Base-by-base conservation (phyloP, 2,329 filamentous ascomycete species). In the Eutypa lata region DNA sequence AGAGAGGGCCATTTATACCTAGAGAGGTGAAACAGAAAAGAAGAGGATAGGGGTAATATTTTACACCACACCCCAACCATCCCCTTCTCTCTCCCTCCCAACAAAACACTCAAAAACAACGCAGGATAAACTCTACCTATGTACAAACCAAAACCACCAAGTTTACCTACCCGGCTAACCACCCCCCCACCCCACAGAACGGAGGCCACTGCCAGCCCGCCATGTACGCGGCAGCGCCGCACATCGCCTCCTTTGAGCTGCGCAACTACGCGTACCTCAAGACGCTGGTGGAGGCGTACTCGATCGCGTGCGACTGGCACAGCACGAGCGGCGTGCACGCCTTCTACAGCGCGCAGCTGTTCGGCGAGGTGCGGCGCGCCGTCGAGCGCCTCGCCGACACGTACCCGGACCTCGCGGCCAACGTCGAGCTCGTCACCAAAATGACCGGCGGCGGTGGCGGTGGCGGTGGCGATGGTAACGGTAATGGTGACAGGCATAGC, bases 191-290 rank as follows among this genome's bases (percentile, higher is more conserved):
- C 26, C 26, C 10, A 31, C 55, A 86, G 80, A 87, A 87, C 64
- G 85, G 84, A 50, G 85, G 85, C 6, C 89, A 93, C 65, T 92
- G 89, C 68, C 88, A 91, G 60, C 88, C 90, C 1, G 70, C 84
- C 28, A 74, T 90, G 48, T 91, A 89, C 71, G 73, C 76, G 18
- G 74, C 79, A 19, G 68, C 73, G n/a, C 75, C 83, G 22, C 77
- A 83, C 42, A 78, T 91, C 38, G 84, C 83, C 1, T 77, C 76
- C 21, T 94, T 93, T 71, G 89, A 93, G 71, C 76, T 91, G 24
- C 78, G 77, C 33, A 92, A 88, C 49, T 89, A 85, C 67, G 67
- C 72, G 37, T 79, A 82, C 57, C 72, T 93, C 26, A 74, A 78
- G 46, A 71, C 73, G 10, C 75, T 90, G 22, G 76, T 90, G 46